Conservation (phyloP, 1,139 yeast species). For the Suhomyces yuchorum region DNA sequence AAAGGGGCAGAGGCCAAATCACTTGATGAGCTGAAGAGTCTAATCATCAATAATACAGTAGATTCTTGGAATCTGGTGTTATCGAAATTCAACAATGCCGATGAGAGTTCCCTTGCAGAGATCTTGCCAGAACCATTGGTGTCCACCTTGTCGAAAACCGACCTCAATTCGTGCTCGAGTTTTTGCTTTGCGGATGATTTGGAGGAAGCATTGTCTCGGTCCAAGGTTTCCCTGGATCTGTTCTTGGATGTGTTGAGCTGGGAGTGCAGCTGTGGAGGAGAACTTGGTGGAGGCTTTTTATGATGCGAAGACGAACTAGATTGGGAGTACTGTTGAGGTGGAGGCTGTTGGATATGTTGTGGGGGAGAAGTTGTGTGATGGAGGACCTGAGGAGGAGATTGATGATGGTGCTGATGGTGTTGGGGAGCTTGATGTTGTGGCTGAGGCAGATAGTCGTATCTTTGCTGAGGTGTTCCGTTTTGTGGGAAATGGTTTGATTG, state of each 20-base stretch:
- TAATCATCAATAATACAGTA: constrained; percentile 66
- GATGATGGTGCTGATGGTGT: constrained; percentile 15
- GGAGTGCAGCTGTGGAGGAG: constrained; percentile 9
- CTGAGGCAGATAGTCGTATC: constrained; percentile 14
- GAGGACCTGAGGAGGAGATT: constrained; percentile 14
- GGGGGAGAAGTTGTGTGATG: constrained; percentile 8
- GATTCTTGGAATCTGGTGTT: constrained; percentile 64
- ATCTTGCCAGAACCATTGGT: constrained; percentile 56
- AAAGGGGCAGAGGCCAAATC: constrained; percentile 42
- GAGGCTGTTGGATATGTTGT: constrained; percentile 9
- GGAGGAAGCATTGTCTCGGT: constrained; percentile 13
- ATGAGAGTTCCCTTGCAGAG: constrained; percentile 59
- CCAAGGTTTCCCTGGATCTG: constrained; percentile 10
- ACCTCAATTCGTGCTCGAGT: constrained; percentile 52
- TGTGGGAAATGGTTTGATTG: constrained; percentile 13
- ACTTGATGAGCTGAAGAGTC: constrained; percentile 53
- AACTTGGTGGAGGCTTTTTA: constrained; percentile 19
- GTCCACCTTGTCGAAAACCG: constrained; percentile 60
- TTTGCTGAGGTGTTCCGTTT: constrained; percentile 16
- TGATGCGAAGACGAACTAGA: constrained; percentile 9
- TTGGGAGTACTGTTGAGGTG: constrained; percentile 6
- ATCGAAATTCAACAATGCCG: constrained; percentile 66
- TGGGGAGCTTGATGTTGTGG: constrained; percentile 15
- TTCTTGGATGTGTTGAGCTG: constrained; percentile 6
- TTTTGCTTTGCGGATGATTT: constrained; percentile 33